phyloP scores from a whole-genome alignment of 2,329 filamentous ascomycete genomes.

The Botrytis sinoallii region DNA sequence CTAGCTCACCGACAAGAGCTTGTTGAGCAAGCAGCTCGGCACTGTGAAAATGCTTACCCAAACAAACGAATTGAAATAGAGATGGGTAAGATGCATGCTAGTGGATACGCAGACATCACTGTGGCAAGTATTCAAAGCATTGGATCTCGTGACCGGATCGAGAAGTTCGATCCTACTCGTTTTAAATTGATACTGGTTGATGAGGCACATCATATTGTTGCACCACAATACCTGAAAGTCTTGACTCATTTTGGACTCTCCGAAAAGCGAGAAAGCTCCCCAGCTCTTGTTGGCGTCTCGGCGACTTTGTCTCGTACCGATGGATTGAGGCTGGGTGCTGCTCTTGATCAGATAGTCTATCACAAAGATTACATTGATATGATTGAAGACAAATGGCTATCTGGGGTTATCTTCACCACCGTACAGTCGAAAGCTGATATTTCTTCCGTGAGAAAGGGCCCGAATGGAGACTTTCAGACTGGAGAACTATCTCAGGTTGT shows the following conservation, averaged over 20 bases:
- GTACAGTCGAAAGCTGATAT: conserved; percentile 81
- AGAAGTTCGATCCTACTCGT: conserved; percentile 71
- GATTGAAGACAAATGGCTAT: conserved; percentile 88
- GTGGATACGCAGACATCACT: conserved; percentile 84
- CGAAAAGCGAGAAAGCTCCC: conserved; percentile 48
- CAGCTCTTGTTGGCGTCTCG: conserved; percentile 83
- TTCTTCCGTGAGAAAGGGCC: conserved; percentile 60
- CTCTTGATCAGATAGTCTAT: conserved; percentile 94
- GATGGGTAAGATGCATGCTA: conserved; percentile 76
- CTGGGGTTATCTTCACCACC: conserved; percentile 90
- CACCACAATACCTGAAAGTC: conserved; percentile 70
- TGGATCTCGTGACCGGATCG: conserved; percentile 69
- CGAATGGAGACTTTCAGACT: conserved; percentile 75
- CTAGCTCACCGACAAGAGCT: conserved; percentile 89
- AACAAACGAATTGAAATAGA: conserved; percentile 81
- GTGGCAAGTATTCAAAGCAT: conserved; percentile 88
- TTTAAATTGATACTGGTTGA: conserved; percentile 95
- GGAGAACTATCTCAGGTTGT: conserved; percentile 76
- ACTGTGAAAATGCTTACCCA: conserved; percentile 80
- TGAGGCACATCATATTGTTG: conserved; percentile 95
- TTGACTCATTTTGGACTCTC: conserved; percentile 76
- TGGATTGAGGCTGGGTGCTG: conserved; percentile 74
- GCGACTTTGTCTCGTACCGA: conserved; percentile 78
- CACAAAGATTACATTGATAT: conserved; percentile 81
- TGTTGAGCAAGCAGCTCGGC: conserved; percentile 86